phyloP scores from a whole-genome alignment of 768 basidiomycete species.

The Gymnopilus junonius region DNA sequence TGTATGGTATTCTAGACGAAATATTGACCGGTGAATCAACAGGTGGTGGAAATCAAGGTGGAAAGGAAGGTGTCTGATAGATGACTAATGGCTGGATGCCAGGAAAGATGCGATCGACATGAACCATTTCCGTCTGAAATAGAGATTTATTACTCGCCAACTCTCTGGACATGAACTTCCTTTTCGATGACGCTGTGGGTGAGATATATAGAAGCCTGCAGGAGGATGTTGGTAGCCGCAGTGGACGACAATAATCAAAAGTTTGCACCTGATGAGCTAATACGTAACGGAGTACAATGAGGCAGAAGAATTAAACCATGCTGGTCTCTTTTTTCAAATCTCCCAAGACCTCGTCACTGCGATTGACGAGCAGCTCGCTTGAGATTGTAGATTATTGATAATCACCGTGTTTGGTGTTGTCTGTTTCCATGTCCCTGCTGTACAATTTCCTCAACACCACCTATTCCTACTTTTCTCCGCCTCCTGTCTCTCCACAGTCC shows the following conservation, averaged over 20 bases:
- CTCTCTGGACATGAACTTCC: background rate
- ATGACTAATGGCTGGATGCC: background rate
- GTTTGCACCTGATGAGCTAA: background rate
- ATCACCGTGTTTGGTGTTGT: constrained; percentile 33
- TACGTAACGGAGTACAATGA: background rate
- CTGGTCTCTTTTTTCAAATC: background rate
- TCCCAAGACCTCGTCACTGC: background rate
- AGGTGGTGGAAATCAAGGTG: background rate
- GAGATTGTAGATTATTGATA: constrained; percentile 21
- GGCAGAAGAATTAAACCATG: background rate
- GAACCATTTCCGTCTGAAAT: background rate
- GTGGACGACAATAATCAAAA: background rate
- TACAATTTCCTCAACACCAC: constrained; percentile 54
- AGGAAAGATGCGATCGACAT: background rate
- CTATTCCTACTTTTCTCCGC: constrained; percentile 61
- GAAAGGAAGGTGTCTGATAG: background rate
- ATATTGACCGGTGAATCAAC: background rate
- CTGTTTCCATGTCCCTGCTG: constrained; percentile 34
- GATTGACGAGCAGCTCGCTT: constrained; percentile 1
- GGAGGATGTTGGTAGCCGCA: background rate
- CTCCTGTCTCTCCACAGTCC: constrained; percentile 34
- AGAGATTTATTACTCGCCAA: background rate
- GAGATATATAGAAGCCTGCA: background rate
- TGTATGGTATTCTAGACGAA: background rate
- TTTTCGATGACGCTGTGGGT: background rate